phyloP scores from a whole-genome alignment of 371 early-diverging fungal species.

The Entomophthora muscae region DNA sequence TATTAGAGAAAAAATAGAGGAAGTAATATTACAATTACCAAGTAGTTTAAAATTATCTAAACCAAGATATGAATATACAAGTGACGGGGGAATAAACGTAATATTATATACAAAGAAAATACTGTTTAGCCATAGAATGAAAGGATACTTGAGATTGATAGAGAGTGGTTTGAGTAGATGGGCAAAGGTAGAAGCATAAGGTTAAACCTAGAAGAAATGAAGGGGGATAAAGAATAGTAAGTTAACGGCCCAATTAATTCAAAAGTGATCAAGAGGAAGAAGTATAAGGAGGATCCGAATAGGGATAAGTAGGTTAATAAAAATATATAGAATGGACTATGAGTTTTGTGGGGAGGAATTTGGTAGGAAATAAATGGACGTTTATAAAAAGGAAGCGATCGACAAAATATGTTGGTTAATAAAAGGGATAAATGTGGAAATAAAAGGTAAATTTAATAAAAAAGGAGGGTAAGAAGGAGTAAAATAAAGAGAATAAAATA shows the following conservation, averaged over 20 bases:
- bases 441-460: neutral
- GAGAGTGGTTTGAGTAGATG: too few species aligned
- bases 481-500: neutral
- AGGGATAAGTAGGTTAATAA: neutral
- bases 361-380: neutral
- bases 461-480: neutral
- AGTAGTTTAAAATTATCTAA: neutral
- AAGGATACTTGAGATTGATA: too few species aligned
- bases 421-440: neutral
- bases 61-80: neutral
- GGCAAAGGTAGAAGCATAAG: neutral
- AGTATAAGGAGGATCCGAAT: neutral
- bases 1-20: neutral
- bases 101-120: neutral
- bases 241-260: neutral
- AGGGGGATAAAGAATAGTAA: neutral
- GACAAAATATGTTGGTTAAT: neutral
- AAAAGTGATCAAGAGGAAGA: neutral
- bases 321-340: neutral
- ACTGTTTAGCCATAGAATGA: too few species aligned
- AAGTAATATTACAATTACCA: neutral
- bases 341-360: neutral
- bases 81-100: neutral
- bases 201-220: neutral
- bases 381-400: constrained; percentile 11